These are phyloP conservation scores for Echium plantagineum DNA, from an alignment of 257 asterid species.

Conservation along the genomic window DNA sequence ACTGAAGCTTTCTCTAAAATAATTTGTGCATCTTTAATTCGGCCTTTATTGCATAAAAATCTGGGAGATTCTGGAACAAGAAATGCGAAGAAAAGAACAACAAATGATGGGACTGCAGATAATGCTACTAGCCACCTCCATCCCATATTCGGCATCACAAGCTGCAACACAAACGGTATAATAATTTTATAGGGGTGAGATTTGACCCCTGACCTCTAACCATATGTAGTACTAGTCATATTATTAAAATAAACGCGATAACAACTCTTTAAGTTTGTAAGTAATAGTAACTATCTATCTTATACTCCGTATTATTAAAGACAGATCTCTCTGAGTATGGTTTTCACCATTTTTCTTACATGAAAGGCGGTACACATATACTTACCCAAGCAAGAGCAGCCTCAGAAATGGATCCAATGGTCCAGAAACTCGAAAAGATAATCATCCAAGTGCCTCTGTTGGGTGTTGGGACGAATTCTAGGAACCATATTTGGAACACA, in stretches of 20 bases:
- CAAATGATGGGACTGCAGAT: slow-evolving; percentile 23
- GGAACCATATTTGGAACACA: slow-evolving; percentile 32
- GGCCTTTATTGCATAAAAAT: slow-evolving; percentile 23
- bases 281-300: no score
- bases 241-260: no score
- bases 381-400: slow-evolving; percentile 47
- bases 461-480: slow-evolving; percentile 32
- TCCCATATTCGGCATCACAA: slow-evolving; percentile 30
- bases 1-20: slow-evolving; percentile 20
- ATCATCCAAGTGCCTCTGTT: slow-evolving; percentile 42
- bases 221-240: no score
- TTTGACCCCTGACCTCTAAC: no score
- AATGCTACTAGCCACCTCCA: slow-evolving; percentile 36
- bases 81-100: slow-evolving; percentile 18
- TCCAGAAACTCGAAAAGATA: slow-evolving; percentile 23
- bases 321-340: neutral
- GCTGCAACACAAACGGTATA: slow-evolving; percentile 11
- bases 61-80: slow-evolving; percentile 28
- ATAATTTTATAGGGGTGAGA: no score
- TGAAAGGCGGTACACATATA: neutral
- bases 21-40: slow-evolving; percentile 14
- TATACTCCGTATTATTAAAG: no score
- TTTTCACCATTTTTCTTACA: neutral
- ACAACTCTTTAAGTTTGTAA: no score
- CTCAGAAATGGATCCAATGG: slow-evolving; percentile 29